These are phyloP conservation scores for Camelina hispida DNA, from an alignment of 345 rosid species.

Conservation along the genomic window DNA sequence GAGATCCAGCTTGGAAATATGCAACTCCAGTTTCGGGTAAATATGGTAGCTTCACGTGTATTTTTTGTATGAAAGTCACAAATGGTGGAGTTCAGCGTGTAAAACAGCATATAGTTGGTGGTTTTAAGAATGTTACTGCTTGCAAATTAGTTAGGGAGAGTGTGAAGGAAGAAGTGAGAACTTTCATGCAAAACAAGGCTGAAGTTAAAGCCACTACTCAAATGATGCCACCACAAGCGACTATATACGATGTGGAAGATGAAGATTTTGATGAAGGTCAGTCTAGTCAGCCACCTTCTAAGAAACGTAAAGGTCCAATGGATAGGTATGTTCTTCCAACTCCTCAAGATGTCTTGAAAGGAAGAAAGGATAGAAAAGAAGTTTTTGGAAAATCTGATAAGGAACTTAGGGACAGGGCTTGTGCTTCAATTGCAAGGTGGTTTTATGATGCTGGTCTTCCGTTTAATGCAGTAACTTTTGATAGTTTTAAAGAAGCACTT, in stretches of 20 bases:
- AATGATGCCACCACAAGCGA: background rate
- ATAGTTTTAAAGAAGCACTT: no score
- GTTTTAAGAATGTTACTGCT: background rate
- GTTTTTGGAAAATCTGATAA: no score
- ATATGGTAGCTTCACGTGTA: background rate
- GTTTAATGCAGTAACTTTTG: background rate
- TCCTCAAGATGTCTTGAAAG: background rate
- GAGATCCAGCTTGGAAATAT: no score
- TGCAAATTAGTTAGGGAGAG: background rate
- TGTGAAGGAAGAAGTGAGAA: background rate
- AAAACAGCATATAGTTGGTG: background rate
- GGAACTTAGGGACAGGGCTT: background rate
- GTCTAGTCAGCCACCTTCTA: no score
- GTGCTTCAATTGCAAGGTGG: background rate
- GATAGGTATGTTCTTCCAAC: background rate
- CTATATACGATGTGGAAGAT: background rate
- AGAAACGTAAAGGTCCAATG: background rate
- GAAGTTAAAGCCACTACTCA: background rate
- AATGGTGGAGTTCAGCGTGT: background rate
- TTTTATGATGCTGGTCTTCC: background rate
- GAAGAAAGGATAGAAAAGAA: background rate
- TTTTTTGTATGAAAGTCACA: background rate
- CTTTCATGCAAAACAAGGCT: background rate
- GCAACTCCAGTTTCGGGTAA: no score
- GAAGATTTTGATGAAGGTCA: no score